Evolutionary conservation across 352 stramenopile genomes (phyloP), one percentile per base, ranked within the genome.

Genomic region (Elongisporangium senticosum): DNA sequence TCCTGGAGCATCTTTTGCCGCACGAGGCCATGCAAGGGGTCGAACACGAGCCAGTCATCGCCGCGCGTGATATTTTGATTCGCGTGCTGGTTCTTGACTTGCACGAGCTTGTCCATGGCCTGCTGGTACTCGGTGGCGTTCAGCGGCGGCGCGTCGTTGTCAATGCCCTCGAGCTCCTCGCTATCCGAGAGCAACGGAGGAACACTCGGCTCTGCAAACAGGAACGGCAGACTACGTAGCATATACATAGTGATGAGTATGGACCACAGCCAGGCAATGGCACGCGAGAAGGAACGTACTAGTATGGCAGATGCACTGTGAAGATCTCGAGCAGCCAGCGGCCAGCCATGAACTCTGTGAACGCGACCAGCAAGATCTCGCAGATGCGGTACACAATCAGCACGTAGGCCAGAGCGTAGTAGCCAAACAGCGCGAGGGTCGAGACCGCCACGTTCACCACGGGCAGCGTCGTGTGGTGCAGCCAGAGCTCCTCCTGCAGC

Each of bases 1-100:
- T 66, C 22, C 43, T 33, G 54, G 33, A 50, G 51, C 26, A 72
- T 58, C 58, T 89, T 89, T 40, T 87, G 77, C 33, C 79, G 61
- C 49, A 89, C 78, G 24, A 91, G 67, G 20, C 75, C 63, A 33
- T 77, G 63, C 26, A 83, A 62, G 2, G 82, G 82, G 26, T 91
- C 82, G 19, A 88, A 91, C 63, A 91, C 82, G 33, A 91, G 72
- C 82, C 82, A 91, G 43, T 83, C 70, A 50, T 89, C 82, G 4
- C 79, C 77, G 15, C 79, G 77, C 19, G 67, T 43, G 52, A 91
- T 85, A 17, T 58, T 79, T 19, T 56, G 56, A 55, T 89, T 71
- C 2, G 72, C 77, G 50, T 86, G 69, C 52, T 77, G 65, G 40
- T 76, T 66, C 61, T 87, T 88, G 56, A 86, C 67, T 56, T 89